Base-by-base conservation (phyloP, 768 basidiomycete genomes). In the Rhizopogon salebrosus region DNA sequence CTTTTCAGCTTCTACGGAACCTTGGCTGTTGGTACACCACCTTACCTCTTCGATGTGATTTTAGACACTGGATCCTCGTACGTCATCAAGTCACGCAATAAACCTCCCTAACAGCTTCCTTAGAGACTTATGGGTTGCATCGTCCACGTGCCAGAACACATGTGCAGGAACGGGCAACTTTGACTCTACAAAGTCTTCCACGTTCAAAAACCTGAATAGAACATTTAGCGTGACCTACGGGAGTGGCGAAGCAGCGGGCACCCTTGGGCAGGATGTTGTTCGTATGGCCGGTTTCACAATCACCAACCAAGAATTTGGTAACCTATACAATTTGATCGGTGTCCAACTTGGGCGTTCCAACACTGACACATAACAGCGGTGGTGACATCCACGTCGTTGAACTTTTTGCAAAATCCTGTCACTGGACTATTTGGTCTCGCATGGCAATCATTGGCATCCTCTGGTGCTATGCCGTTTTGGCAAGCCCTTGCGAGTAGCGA, bases 391-490 rank as follows among this genome's bases (percentile, higher is more conserved):
- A 64, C 62, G 0, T 14, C 70, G 64, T 11, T 72, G 83, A 9
- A 54, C 31, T 66, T 66, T 46, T 66, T 89, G 22, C 67, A 73
- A 49, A 82, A 78, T 3, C 62, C 74, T 2, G 75, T 82, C 3
- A 80, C 82, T 1, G 89, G 89, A 5, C 78, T 92, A 60, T 72
- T 91, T 70, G 89, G 89, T 10, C 78, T 91, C 40, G 89, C 81
- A 0, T 91, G 87, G 65, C 54, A 70, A 23, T 60, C 76, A 10
- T 77, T 91, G 41, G 76, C 89, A 0, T 70, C 72, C 20, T 85
- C 86, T 7, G 62, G 62, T 3, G 71, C 80, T 0, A 70, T 68
- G 13, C 89, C 89, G 2, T 86, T 89, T 64, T 90, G 88, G 87
- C 74, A 84, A 57, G 66, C 77, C 0, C 70, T 91, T 14, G 63